Conservation (phyloP, 2,329 filamentous ascomycete genomes). For the Elsinoe fawcettii region DNA sequence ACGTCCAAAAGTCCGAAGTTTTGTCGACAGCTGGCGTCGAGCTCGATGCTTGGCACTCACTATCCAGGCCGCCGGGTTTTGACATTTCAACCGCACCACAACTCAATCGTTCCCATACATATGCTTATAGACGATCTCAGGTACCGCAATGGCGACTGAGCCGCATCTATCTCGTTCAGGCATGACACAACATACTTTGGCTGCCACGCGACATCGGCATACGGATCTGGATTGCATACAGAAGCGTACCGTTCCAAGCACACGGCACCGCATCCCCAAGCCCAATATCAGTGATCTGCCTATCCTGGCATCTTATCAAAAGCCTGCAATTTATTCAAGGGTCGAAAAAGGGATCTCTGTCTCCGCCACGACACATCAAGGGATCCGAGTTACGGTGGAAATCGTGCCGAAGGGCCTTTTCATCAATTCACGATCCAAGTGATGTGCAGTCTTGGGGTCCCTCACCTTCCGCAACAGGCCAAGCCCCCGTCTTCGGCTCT, state of each 20-base stretch:
- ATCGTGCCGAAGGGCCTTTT: conserved; percentile 1
- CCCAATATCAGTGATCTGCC: neutral
- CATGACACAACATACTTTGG: conserved; percentile 7
- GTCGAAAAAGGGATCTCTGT: neutral
- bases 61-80: neutral
- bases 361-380: neutral
- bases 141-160: neutral
- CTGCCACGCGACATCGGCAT: conserved; percentile 12
- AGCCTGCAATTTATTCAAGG: conserved; percentile 2
- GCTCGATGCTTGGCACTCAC: neutral
- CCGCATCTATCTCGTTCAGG: neutral
- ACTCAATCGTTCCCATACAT: neutral
- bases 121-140: neutral
- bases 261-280: neutral
- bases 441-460: conserved; percentile 7
- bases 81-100: neutral
- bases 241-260: neutral
- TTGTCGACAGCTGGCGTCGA: conserved; percentile 2
- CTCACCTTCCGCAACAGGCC: conserved; percentile 6
- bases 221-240: neutral
- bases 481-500: conserved; percentile 5
- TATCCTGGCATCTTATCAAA: conserved; percentile 5
- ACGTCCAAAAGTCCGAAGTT: conserved; percentile 9
- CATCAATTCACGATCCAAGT: conserved; percentile 4
- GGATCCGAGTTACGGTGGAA: neutral